Percentiles rank a stretch among this genome's conserved stretches.
Conservation (phyloP, 345 rosid species). For the Brassica carinata region DNA sequence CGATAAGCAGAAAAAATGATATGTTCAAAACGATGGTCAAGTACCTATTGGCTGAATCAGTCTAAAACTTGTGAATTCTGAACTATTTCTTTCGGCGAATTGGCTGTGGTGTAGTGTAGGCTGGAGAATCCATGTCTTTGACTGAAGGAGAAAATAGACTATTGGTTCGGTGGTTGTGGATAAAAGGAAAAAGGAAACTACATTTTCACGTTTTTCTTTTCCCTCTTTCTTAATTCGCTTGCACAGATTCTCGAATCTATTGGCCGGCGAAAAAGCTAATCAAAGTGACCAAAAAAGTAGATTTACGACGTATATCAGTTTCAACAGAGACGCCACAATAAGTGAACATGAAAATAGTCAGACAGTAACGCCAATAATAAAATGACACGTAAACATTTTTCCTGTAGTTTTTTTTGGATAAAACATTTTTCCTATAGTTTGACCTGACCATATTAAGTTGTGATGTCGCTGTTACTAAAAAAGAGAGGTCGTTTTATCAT, state of each 20-base stretch:
- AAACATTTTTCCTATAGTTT: conserved; percentile 1
- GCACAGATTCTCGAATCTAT: not conserved
- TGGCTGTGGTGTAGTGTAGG: not conserved
- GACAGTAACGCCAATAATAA: not conserved
- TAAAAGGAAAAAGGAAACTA: not conserved
- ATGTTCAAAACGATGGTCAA: not conserved
- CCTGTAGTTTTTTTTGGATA: too few species aligned
- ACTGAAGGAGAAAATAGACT: not conserved
- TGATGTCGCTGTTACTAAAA: conserved; percentile 10
- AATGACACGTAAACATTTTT: not conserved
- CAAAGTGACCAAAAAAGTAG: not conserved
- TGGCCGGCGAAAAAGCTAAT: conserved; percentile 23
- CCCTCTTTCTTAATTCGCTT: not conserved
- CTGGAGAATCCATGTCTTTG: not conserved
- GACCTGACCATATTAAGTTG: conserved; percentile 17
- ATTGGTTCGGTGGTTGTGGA: not conserved
- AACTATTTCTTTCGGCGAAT: not conserved
- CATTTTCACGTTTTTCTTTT: not conserved
- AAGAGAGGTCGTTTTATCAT: conserved; percentile 6
- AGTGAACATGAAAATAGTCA: conserved; percentile 6
- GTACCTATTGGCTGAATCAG: not conserved
- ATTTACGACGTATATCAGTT: conserved; percentile 17
- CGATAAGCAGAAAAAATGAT: not conserved
- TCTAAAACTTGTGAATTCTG: not conserved
- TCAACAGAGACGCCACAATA: conserved; percentile 8